phyloP scores from a whole-genome alignment of 306 rosid genomes.

The cucumber (Cucumis sativus) region DNA sequence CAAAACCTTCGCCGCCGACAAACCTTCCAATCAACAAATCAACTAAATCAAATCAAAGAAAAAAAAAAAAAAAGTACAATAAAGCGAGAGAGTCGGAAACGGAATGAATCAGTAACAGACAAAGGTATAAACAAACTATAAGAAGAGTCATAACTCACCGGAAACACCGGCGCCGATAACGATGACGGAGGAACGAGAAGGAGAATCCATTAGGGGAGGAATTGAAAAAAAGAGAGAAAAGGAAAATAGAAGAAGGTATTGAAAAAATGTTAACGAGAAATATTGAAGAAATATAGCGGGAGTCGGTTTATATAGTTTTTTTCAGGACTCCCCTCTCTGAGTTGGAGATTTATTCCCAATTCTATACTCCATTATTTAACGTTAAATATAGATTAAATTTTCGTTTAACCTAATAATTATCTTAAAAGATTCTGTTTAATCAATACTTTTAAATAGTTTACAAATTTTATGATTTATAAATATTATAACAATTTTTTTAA shows the following conservation, averaged over 20 bases:
- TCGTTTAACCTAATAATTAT: no score
- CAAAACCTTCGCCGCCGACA: conserved; percentile 74
- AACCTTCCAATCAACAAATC: conserved; percentile 25
- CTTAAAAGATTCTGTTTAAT: no score
- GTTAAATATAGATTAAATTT: no score
- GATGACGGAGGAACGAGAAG: conserved; percentile 65
- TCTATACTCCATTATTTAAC: neutral
- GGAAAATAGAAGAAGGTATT: neutral
- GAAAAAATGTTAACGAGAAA: conserved; percentile 12
- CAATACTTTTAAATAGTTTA: no score
- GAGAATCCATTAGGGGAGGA: conserved; percentile 45
- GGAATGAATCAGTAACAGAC: neutral
- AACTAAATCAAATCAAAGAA: neutral
- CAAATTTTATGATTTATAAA: no score
- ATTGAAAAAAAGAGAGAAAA: conserved; percentile 9
- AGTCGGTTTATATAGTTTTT: conserved; percentile 51
- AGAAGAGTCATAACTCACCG: conserved; percentile 24
- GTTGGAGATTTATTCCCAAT: conserved; percentile 5
- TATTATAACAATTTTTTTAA: no score
- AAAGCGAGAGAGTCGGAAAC: neutral
- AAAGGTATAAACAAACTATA: neutral
- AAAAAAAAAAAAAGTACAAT: neutral
- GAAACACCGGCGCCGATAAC: conserved; percentile 87
- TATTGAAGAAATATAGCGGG: conserved; percentile 43
- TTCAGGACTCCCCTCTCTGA: neutral